Percentiles rank a stretch among this genome's conserved stretches.
phyloP scores from a whole-genome alignment of 78 protist genomes.

The Paratrimastix pyriformis region DNA sequence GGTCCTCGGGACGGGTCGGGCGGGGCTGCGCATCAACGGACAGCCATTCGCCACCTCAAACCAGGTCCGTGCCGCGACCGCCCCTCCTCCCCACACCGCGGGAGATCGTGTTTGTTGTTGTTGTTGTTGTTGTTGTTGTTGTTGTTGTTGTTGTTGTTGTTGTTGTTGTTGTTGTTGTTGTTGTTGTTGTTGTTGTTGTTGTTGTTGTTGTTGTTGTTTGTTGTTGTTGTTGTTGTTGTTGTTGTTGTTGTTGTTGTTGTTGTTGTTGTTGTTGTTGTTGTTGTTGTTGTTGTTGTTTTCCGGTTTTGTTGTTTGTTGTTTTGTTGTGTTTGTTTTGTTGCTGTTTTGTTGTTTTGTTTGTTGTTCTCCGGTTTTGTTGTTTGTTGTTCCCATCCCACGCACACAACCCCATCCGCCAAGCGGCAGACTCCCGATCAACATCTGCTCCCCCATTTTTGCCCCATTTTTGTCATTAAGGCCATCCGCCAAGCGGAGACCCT shows the following conservation, averaged over 20 bases:
- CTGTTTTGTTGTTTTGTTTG: background rate
- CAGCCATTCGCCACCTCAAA: too few relatives aligned
- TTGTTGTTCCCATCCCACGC: too few relatives aligned
- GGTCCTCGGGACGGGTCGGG: too few relatives aligned
- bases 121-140: slow-evolving; percentile 11
- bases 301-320: background rate
- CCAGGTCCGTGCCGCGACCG: too few relatives aligned
- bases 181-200: slow-evolving; percentile 14
- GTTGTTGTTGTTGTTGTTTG: slow-evolving; percentile 14
- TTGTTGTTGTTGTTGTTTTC: slow-evolving; percentile 13
- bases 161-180: slow-evolving; percentile 14
- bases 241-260: slow-evolving; percentile 15
- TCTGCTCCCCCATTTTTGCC: too few relatives aligned
- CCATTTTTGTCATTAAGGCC: too few relatives aligned
- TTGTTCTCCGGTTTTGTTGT: background rate
- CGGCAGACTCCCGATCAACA: too few relatives aligned
- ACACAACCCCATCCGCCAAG: too few relatives aligned
- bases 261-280: slow-evolving; percentile 14
- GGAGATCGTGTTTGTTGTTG: background rate
- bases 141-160: slow-evolving; percentile 14
- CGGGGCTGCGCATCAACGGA: too few relatives aligned
- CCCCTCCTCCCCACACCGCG: too few relatives aligned
- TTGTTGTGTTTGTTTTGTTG: background rate
- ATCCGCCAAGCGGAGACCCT: too few relatives aligned
- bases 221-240: slow-evolving; percentile 13